Evolutionary conservation across 768 basidiomycete genomes (phyloP), one percentile per base, ranked within the genome.

Genomic region (Boletus rufocinnamomeus): DNA sequence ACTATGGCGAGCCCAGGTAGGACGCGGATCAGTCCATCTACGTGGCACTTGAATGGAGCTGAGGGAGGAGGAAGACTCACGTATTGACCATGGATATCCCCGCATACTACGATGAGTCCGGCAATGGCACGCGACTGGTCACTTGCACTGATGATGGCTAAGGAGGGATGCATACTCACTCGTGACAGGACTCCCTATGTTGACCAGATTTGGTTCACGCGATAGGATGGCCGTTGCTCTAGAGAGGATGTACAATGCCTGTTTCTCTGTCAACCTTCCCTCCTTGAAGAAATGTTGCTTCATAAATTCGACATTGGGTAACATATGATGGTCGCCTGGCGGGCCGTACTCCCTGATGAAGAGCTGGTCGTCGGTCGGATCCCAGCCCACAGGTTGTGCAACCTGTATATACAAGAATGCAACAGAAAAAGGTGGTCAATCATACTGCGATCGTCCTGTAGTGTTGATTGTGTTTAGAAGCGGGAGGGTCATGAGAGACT

Each of bases 71-170:
- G 23, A 63, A 43, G 72, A 70, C 78, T 72, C 66, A 95, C 95
- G 74, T 93, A 98, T 89, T 98, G 95, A 11, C 95, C 95, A 67
- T 98, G 95, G 47, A 98, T 94, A 78, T 98, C 95, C 23, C 95
- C 95, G 69, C 95, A 96, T 63, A 98, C 95, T 95, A 65, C 3
- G 56, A 64, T 30, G 35, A 21, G 30, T 57, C 30, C 4, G 17
- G 19, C 8, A 35, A 58, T 19, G 48, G 48, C 61, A 66, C 45
- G 37, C 53, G 52, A 52, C 47, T 51, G 3, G 47, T 60, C 41
- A 63, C 34, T 57, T 40, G 50, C 17, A 52, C 19, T 44, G 51
- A 54, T 55, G 52, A 53, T 40, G 45, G 34, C 21, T 11, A 50
- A 49, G 25, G 50, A 57, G 30, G 10, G 48, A 48, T 32, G 30